Evolutionary conservation across 495 filamentous ascomycete genomes (phyloP).

Genomic region (Choiromyces venosus): DNA sequence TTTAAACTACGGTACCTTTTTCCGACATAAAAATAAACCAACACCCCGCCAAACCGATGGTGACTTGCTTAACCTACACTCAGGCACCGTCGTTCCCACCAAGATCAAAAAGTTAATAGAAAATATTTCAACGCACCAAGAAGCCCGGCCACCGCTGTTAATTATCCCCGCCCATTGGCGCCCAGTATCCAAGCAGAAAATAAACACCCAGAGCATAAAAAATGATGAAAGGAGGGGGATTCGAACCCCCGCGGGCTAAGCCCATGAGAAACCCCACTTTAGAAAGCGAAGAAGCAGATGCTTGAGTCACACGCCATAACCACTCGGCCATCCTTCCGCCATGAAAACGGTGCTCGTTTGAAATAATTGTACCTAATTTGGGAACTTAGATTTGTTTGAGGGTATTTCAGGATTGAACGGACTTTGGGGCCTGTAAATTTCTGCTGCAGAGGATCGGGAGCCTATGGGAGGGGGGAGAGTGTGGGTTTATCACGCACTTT

Average conservation of each 20-base stretch:
- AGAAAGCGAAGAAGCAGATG: slow-evolving; percentile 9
- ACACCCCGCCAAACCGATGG: too few species aligned
- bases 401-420: background rate
- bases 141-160: too few species aligned
- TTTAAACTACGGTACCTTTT: too few species aligned
- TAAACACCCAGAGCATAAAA: slow-evolving; percentile 7
- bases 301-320: slow-evolving; percentile 24
- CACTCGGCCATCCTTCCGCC: slow-evolving; percentile 21
- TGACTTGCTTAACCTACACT: too few species aligned
- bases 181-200: too few species aligned
- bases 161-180: too few species aligned
- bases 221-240: slow-evolving; percentile 22
- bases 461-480: background rate
- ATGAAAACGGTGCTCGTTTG: background rate
- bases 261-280: slow-evolving; percentile 21
- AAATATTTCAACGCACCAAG: too few species aligned
- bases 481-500: background rate
- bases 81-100: too few species aligned
- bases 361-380: too few species aligned
- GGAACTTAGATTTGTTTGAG: background rate
- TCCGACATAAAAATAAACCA: too few species aligned
- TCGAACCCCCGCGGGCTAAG: slow-evolving; percentile 23
- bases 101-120: too few species aligned
- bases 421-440: background rate
- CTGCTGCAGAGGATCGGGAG: background rate